These are phyloP conservation scores for Talaromyces liani DNA, from an alignment of 495 filamentous ascomycete species.

Conservation along the genomic window DNA sequence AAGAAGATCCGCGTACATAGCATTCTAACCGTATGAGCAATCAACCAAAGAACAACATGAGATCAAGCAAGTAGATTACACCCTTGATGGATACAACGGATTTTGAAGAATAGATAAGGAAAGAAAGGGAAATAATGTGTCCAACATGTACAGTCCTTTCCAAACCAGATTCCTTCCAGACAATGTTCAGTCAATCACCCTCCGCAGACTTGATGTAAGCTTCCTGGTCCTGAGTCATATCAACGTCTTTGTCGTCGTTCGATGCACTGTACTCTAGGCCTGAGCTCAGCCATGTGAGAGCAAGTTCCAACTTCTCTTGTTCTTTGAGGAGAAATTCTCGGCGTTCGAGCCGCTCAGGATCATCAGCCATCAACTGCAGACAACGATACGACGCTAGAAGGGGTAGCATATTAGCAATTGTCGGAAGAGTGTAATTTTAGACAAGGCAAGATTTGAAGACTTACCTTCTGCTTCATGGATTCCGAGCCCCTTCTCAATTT, in stretches of 20 bases:
- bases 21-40: not conserved
- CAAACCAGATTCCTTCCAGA: not conserved
- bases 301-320: conserved; percentile 35
- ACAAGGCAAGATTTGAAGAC: conserved; percentile 2
- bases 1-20: not conserved
- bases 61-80: not conserved
- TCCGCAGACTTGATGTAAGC: not conserved
- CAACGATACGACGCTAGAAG: conserved; percentile 28
- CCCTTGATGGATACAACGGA: too few species aligned
- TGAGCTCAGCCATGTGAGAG: conserved; percentile 31
- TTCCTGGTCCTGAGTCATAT: not conserved
- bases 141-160: not conserved
- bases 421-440: not conserved
- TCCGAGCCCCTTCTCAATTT: conserved; percentile 26
- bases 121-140: too few species aligned
- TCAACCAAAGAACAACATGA: not conserved
- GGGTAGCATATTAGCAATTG: conserved; percentile 4
- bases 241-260: not conserved
- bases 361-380: conserved; percentile 41
- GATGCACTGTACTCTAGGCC: not conserved
- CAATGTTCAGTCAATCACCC: not conserved
- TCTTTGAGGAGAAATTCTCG: conserved; percentile 33
- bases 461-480: conserved; percentile 32
- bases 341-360: conserved; percentile 32
- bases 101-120: too few species aligned